These are phyloP conservation scores for Papiliotrema terrestris DNA, from an alignment of 1,284 basidiomycete genomes.

Conservation along the genomic window DNA sequence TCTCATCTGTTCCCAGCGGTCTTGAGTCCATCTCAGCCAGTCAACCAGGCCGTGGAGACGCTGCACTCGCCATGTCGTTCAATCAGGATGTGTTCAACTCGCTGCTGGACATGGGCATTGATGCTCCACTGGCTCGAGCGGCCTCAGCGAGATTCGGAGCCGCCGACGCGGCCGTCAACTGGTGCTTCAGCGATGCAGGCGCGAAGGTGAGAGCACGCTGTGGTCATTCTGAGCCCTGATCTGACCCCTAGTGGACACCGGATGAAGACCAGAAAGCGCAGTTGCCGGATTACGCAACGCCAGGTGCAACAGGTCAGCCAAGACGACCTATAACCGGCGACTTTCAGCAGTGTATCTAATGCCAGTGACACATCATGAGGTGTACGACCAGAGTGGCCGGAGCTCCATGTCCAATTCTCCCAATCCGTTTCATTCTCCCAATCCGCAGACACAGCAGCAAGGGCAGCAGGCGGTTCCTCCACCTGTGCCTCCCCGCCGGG, in stretches of 20 bases:
- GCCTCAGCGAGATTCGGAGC: constrained; percentile 31
- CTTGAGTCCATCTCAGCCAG: too few species aligned
- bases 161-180: constrained; percentile 40
- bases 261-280: neutral
- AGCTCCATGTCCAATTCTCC: neutral
- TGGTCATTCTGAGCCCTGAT: neutral
- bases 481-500: constrained; percentile 8
- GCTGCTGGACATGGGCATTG: constrained; percentile 40
- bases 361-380: constrained; percentile 26
- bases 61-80: constrained; percentile 26
- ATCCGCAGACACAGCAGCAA: neutral
- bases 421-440: neutral
- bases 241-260: constrained; percentile 21
- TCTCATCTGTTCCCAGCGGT: too few species aligned
- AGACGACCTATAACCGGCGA: neutral
- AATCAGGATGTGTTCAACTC: constrained; percentile 18
- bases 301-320: neutral
- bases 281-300: neutral
- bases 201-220: constrained; percentile 16
- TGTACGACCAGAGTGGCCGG: constrained; percentile 1
- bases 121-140: constrained; percentile 25
- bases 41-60: too few species aligned
- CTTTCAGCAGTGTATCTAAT: neutral
- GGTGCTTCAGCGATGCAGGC: constrained; percentile 42
- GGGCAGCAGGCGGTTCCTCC: constrained; percentile 1